Evolutionary conservation across 108 stramenopile genomes (phyloP), one percentile per base, ranked within the genome.

Genomic region (Nannochloropsis oceanica): DNA sequence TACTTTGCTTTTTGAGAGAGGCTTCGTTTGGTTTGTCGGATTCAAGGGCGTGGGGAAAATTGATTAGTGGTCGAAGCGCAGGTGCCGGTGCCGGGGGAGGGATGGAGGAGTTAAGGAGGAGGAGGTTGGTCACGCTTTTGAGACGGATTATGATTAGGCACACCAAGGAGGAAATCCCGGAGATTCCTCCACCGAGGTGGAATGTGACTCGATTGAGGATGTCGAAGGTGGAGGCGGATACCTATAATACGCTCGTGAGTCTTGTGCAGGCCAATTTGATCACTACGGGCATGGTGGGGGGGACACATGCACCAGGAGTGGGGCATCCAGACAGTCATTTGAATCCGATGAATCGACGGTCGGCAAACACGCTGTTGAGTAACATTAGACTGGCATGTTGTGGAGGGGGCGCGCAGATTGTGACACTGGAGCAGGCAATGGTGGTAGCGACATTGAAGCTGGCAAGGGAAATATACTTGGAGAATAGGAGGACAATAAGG

Each of bases 141-240:
- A 18, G 59, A 26, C 27, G 84, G 84, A 43, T 88, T 43, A 88
- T 88, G 87, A 88, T 89, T 26, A 87, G 89, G n/a, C 89, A 89
- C 84, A 88, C 87, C 25, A 88, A 88, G 26, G 44, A n/a, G 26
- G 84, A 82, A 2, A 44, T 88, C 8, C 81, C 44, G 26, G 73
- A 44, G 42, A 88, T 88, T 25, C 87, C 87, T 0, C 81, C 87
- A 20, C 87, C 87, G 20, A 27, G 43, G 43, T 25, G 84, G 20
- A 50, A 43, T 14, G 79, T 43, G 25, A 46, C 73, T 34, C 12
- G 84, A 24, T 80, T 88, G 12, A 42, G 43, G 34, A 88, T 88
- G 87, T 84, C 84, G 8, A 83, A 79, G 22, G 79, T 84, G 87
- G 87, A 88, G 81, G 44, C 84, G 25, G 26, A 82, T 44, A 80